phyloP scores from a whole-genome alignment of 805 yeast species.

The Tanozyma kutaoensis region DNA sequence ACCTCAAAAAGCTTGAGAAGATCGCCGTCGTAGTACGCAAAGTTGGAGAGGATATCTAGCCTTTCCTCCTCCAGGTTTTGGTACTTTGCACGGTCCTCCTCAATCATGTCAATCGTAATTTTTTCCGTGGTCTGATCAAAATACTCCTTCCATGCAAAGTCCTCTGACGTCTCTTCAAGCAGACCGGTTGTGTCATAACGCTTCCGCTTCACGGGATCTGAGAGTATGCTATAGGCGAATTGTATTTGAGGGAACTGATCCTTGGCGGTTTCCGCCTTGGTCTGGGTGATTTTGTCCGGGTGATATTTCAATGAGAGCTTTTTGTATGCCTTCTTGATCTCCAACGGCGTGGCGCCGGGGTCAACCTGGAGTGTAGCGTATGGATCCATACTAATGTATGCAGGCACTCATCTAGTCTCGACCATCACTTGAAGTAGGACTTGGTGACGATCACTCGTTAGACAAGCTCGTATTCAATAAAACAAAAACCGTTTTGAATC shows the following conservation, averaged over 20 bases:
- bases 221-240: conserved; percentile 58
- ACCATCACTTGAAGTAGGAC: no score
- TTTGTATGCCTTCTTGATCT: conserved; percentile 41
- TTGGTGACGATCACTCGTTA: no score
- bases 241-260: conserved; percentile 52
- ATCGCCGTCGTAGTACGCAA: conserved; percentile 52
- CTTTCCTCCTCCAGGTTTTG: conserved; percentile 48
- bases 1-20: conserved; percentile 56
- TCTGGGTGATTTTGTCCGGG: conserved; percentile 16
- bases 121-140: conserved; percentile 34
- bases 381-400: no score
- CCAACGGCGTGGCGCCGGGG: conserved; percentile 29
- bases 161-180: conserved; percentile 17
- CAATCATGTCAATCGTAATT: conserved; percentile 53
- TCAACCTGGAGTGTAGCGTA: conserved; percentile 38
- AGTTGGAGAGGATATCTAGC: conserved; percentile 48
- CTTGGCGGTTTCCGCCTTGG: conserved; percentile 6
- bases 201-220: conserved; percentile 41
- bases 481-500: no score
- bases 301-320: conserved; percentile 11
- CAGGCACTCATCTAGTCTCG: no score
- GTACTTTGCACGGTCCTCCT: conserved; percentile 51
- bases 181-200: conserved; percentile 64
- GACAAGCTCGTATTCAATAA: no score
- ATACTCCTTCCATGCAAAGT: conserved; percentile 46